Evolutionary conservation across 257 asterid genomes (phyloP), one percentile per base, ranked within the genome.

Genomic region (Solanum bulbocastanum): DNA sequence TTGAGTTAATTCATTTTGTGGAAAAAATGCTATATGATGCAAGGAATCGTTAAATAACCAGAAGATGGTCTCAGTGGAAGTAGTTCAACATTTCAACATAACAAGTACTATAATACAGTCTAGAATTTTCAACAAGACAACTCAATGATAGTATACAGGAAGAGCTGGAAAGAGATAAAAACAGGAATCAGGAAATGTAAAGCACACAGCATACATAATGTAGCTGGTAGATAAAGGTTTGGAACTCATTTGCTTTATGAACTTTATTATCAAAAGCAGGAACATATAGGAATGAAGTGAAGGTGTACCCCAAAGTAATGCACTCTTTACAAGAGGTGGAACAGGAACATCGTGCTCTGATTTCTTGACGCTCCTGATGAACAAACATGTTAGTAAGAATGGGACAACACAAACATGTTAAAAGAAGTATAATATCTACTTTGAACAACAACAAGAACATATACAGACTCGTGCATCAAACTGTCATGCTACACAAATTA

Each of bases 281-380:
- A 81, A 86, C 4, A 85, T 65, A 49, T 39, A n/a, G 81, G 9
- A 68, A 56, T 35, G 37, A 91, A 90, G 91, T 42, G 44, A 89
- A 89, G 87, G 71, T 88, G 75, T 94, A 95, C 99, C 99, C 99
- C 99, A 97, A 84, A 97, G 98, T 75, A 94, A 93, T 39, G 99
- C 98, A 87, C 98, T 95, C 95, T 95, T 96, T 86, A 97, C 6
- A 85, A 95, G 98, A 85, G 99, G 99, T 42, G 99, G 99, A 88
- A 97, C 95, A 82, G 98, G 99, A 90, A 97, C 89, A 84, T 97
- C 99, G 16, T 97, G 94, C 83, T 96, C 99, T 16, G 99, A 96
- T 90, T 91, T 96, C 86, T 90, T 91, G 40, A 95, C 89, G 93
- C 92, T 96, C 98, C 99, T 97, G 97, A 82, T 60, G 20, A 9